A percentile compares a stretch with the other conserved stretches of the same genome.
Evolutionary conservation across 177 flowering plant genomes (phyloP).

Genomic region (Vitis hybrid): DNA sequence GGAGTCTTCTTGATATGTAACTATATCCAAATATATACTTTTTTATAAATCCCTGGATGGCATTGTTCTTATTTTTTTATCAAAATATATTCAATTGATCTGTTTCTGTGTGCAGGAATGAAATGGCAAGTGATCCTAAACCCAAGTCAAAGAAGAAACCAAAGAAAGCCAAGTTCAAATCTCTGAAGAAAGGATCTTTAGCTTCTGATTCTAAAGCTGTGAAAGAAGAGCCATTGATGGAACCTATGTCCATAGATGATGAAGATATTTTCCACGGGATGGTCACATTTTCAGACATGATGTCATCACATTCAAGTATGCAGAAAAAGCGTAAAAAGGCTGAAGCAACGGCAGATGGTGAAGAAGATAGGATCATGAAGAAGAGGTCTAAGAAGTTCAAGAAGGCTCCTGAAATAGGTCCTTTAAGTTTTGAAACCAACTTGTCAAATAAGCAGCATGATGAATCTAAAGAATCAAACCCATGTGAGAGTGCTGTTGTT

Average conservation of each 20-base stretch:
- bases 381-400: slow-evolving; percentile 67
- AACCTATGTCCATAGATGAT: slow-evolving; percentile 57
- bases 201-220: slow-evolving; percentile 45
- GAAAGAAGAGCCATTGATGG: slow-evolving; percentile 41
- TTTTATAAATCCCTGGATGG: neutral
- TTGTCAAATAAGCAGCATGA: slow-evolving; percentile 31
- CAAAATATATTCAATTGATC: neutral
- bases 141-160: slow-evolving; percentile 80
- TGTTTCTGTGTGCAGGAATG: slow-evolving; percentile 42
- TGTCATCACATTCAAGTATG: slow-evolving; percentile 32
- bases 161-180: slow-evolving; percentile 91
- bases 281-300: slow-evolving; percentile 26
- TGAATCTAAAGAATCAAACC: slow-evolving; percentile 39
- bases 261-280: slow-evolving; percentile 31
- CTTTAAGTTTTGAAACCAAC: slow-evolving; percentile 23
- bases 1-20: neutral
- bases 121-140: slow-evolving; percentile 35
- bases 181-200: slow-evolving; percentile 81
- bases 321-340: slow-evolving; percentile 66
- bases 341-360: slow-evolving; percentile 28
- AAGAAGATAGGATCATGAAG: slow-evolving; percentile 45
- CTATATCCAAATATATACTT: neutral
- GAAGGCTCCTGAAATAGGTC: slow-evolving; percentile 35
- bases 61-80: neutral
- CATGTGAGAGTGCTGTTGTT: slow-evolving; percentile 31